These are phyloP conservation scores for Boletus sensibilis DNA, from an alignment of 768 basidiomycete species.

Conservation along the genomic window DNA sequence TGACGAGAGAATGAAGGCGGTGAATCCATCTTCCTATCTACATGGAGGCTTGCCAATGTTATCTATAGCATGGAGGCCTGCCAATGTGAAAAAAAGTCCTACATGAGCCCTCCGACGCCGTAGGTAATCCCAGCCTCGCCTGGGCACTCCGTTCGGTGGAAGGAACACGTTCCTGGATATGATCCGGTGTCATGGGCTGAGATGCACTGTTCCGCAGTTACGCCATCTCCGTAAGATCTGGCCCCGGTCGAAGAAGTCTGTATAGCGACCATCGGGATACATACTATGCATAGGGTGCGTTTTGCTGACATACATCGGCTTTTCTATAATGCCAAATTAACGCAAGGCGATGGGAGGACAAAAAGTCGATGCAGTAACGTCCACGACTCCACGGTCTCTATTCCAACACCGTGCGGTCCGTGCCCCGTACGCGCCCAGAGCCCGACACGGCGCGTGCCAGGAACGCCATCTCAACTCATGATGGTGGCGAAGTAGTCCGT, in stretches of 20 bases:
- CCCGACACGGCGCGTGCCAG: neutral
- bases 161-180: constrained; percentile 4
- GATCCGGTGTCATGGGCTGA: constrained; percentile 14
- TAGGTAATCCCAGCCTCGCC: neutral
- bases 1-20: neutral
- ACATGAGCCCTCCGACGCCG: neutral
- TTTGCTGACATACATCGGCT: neutral
- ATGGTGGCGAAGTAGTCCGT: neutral
- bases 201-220: neutral
- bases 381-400: constrained; percentile 5
- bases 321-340: neutral
- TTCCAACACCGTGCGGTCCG: neutral
- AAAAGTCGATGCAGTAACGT: neutral
- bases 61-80: neutral
- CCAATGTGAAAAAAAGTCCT: neutral
- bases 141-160: neutral
- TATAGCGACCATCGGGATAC: neutral
- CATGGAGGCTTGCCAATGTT: constrained; percentile 4
- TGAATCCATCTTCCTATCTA: neutral
- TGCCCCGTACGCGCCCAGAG: neutral
- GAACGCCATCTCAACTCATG: neutral
- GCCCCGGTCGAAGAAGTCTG: neutral
- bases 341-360: neutral
- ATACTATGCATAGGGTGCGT: neutral
- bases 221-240: neutral